A percentile compares a stretch with the other conserved stretches of the same genome.
Conservation (phyloP, 129 eudicot species). For the Centaurea solstitialis region DNA sequence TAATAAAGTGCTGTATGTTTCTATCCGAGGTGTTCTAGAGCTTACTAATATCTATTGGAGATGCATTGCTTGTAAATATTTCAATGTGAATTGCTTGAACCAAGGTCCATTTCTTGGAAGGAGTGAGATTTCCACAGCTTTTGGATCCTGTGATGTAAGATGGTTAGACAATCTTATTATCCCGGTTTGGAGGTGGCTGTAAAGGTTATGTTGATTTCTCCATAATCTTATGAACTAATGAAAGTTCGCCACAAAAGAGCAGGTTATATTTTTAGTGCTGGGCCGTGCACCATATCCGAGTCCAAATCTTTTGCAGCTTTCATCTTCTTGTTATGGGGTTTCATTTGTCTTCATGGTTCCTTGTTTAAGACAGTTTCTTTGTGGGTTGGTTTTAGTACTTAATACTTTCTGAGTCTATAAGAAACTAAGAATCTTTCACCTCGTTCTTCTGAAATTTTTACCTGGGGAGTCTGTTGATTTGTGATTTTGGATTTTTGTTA, state of each 20-base stretch:
- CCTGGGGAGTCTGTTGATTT: not conserved
- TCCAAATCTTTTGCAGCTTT: not conserved
- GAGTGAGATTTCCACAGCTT: not conserved
- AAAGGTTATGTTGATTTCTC: not conserved
- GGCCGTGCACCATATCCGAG: not conserved
- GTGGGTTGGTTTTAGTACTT: not conserved
- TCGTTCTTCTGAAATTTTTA: not conserved
- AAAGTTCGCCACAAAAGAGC: not conserved
- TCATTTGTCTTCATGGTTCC: not conserved
- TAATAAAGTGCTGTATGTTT: not conserved
- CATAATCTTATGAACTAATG: not conserved
- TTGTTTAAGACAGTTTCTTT: not conserved
- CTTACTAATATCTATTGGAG: not conserved
- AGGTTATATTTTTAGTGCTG: not conserved
- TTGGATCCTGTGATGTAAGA: not conserved
- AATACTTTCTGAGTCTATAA: not conserved
- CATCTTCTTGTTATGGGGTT: not conserved
- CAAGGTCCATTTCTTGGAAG: not conserved
- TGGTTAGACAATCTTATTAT: not conserved
- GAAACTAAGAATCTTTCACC: not conserved
- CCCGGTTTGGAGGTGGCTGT: not conserved
- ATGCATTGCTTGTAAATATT: not conserved
- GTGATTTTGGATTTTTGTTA: not conserved
- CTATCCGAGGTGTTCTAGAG: not conserved
- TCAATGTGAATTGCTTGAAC: not conserved